phyloP scores from a whole-genome alignment of 345 rosid genomes.

The Citrus trifoliata region DNA sequence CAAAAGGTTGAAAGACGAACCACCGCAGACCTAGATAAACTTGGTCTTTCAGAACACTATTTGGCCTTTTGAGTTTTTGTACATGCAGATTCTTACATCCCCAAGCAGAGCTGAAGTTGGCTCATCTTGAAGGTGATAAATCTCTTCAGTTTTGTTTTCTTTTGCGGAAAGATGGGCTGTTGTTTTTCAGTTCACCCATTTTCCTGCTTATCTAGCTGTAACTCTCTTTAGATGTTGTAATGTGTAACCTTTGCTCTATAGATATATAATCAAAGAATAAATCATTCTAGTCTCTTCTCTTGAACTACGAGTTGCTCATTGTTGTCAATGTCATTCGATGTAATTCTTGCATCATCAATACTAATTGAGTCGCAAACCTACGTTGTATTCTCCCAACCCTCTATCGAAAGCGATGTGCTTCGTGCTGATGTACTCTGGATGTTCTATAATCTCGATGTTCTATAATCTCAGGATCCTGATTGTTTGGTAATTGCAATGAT shows the following conservation, averaged over 20 bases:
- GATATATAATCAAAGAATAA: not conserved
- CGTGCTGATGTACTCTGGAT: not conserved
- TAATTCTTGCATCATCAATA: too few species aligned
- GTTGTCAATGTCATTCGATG: too few species aligned
- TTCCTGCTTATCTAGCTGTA: not conserved
- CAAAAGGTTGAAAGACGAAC: slow-evolving; percentile 32
- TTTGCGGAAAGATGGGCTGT: slow-evolving; percentile 13
- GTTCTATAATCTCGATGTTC: too few species aligned
- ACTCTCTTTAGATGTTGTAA: not conserved
- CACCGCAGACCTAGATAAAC: not conserved
- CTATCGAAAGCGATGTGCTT: not conserved
- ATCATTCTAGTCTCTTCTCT: not conserved
- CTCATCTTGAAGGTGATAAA: not conserved
- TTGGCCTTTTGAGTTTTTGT: slow-evolving; percentile 2
- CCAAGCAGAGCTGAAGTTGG: not conserved
- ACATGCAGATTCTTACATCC: slow-evolving; percentile 1
- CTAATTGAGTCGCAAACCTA: too few species aligned
- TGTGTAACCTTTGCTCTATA: not conserved
- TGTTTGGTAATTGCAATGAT: too few species aligned
- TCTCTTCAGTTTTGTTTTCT: not conserved
- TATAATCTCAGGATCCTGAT: too few species aligned
- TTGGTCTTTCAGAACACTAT: too few species aligned
- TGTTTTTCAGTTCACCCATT: not conserved
- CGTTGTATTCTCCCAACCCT: too few species aligned
- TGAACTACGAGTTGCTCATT: not conserved